These are phyloP conservation scores for Hyparrhenia diplandra DNA, from an alignment of 176 grass and related monocot species.

Conservation along the genomic window DNA sequence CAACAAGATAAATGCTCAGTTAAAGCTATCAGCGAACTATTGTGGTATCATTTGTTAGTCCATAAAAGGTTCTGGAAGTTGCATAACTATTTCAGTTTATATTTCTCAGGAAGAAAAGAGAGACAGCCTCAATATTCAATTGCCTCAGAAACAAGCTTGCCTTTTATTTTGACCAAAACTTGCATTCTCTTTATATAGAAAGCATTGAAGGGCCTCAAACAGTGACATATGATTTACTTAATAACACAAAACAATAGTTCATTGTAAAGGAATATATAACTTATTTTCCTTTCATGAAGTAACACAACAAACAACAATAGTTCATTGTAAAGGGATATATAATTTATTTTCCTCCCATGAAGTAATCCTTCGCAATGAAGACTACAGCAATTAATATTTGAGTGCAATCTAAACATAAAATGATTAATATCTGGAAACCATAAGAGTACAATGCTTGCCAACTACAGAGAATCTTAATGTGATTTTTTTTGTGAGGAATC, in stretches of 20 bases:
- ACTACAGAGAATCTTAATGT: background rate
- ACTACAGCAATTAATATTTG: background rate
- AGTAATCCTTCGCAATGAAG: background rate
- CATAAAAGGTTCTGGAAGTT: background rate
- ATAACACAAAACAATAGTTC: background rate
- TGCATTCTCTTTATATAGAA: background rate
- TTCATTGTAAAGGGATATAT: background rate
- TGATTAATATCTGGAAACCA: slow-evolving; percentile 11
- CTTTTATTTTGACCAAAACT: background rate
- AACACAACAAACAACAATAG: background rate
- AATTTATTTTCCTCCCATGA: background rate
- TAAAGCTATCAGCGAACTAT: background rate
- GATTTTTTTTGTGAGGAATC: too few species aligned
- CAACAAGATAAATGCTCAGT: background rate
- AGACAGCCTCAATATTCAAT: background rate
- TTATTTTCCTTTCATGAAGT: background rate
- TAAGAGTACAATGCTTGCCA: background rate
- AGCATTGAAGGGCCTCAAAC: background rate
- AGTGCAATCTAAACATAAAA: background rate
- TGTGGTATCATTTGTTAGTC: background rate
- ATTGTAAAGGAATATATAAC: background rate
- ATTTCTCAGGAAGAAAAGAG: background rate
- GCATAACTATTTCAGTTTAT: background rate
- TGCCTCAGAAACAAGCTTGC: background rate
- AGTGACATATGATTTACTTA: background rate